phyloP scores from a whole-genome alignment of 805 yeast species.

The Cyberlindnera maritima region DNA sequence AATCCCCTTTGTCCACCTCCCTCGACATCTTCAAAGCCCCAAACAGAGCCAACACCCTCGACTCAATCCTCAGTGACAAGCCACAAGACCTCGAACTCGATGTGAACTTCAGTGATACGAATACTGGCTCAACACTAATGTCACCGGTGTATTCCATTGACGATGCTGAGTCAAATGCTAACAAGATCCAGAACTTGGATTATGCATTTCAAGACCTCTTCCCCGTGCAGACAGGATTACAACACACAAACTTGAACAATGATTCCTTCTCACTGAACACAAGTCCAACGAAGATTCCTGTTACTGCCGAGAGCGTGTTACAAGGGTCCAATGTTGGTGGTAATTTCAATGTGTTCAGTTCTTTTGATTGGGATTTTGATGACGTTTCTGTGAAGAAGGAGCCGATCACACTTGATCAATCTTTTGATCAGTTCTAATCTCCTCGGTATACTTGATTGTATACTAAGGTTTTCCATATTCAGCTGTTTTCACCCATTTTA shows the following conservation, averaged over 20 bases:
- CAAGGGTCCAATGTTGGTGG: neutral
- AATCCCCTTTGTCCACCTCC: slow-evolving; percentile 16
- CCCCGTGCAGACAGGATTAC: neutral
- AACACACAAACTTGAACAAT: neutral
- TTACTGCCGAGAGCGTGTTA: neutral
- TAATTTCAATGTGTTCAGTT: slow-evolving; percentile 8
- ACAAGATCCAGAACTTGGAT: slow-evolving; percentile 4
- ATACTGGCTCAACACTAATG: slow-evolving; percentile 17
- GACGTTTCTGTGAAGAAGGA: slow-evolving; percentile 9
- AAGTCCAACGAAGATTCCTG: neutral
- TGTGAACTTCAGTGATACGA: slow-evolving; percentile 18
- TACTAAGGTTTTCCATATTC: neutral
- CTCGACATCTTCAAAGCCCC: slow-evolving; percentile 17
- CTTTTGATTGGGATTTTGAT: slow-evolving; percentile 14
- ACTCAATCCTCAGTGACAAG: slow-evolving; percentile 11
- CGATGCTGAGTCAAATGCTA: neutral
- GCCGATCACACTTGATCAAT: slow-evolving; percentile 2
- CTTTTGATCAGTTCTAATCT: slow-evolving; percentile 5
- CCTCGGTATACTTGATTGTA: neutral
- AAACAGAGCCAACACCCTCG: slow-evolving; percentile 11
- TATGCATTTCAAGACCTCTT: slow-evolving; percentile 9
- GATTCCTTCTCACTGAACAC: neutral
- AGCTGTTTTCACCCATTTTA: neutral
- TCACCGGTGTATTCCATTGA: slow-evolving; percentile 20
- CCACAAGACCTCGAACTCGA: slow-evolving; percentile 14